Evolutionary conservation across 352 stramenopile species (phyloP), one percentile per base, ranked within the genome.

Genomic region (Pythium diclinum): DNA sequence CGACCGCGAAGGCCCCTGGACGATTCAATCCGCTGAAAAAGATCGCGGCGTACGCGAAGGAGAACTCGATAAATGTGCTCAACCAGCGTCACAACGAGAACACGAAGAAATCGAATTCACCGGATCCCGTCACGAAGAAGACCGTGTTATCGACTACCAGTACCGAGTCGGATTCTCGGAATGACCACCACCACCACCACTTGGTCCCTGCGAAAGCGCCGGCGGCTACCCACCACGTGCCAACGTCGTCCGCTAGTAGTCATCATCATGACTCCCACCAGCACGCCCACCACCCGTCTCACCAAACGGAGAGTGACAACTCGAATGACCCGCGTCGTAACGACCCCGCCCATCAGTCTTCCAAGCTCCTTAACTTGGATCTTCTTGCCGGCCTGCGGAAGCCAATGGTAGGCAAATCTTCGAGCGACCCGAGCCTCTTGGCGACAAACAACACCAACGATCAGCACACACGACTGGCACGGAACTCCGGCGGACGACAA

Each of bases 21-120:
- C 65, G 62, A 8, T 75, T 75, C 55, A 75, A 75, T 42, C 63
- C 68, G 5, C 49, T 75, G 14, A 75, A 75, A 51, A 75, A 75
- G 46, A 71, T 75, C 28, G 68, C 68, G 14, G 68, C 56, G 25
- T 71, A 75, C 44, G 68, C 68, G 3, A 75, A 75, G 62, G 68
- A 75, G 42, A 75, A 75, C 34, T 75, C 68, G 14, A 48, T 74
- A 17, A 74, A 70, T 30, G 61, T 49, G 3, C 44, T 75, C 0
- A 75, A 75, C 60, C 68, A 75, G 28, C 68, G 63, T 16, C 59
- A 56, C 21, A 63, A 61, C 34, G 17, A 55, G 21, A 47, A 59
- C 25, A 42, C 42, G 8, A 71, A 68, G 49, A 68, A 71, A 36
- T 53, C 48, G 1, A 40, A 51, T 13, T 62, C 66, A 1, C 62